Conservation (phyloP, 257 asterid species). For the Ilex aquifolium region DNA sequence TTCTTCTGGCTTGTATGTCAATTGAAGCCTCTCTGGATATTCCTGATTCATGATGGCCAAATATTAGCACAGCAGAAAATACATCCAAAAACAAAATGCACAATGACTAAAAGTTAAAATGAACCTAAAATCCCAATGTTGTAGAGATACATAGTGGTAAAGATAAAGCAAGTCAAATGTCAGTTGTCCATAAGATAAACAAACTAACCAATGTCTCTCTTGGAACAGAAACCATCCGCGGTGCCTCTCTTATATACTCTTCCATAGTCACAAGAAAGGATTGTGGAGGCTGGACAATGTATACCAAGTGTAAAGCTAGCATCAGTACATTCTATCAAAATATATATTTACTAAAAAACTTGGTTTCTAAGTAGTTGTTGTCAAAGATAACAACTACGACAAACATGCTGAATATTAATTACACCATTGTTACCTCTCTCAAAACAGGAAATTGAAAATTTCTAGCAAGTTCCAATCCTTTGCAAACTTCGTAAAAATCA, state of each 20-base stretch:
- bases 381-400: not conserved
- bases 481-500: conserved; percentile 92
- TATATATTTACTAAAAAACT: not conserved
- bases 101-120: not conserved
- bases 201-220: conserved; percentile 39
- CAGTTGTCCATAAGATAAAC: conserved; percentile 4
- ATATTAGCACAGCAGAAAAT: not conserved
- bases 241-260: conserved; percentile 52
- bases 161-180: too few species aligned
- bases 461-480: conserved; percentile 94
- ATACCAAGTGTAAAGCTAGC: conserved; percentile 14
- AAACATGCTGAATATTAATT: not conserved
- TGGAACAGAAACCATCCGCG: conserved; percentile 46
- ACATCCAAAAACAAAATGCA: not conserved
- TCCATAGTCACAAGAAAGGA: conserved; percentile 54
- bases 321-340: not conserved
- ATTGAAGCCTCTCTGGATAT: conserved; percentile 89
- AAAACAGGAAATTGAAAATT: conserved; percentile 92
- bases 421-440: conserved; percentile 63
- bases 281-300: conserved; percentile 43
- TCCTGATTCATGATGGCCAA: conserved; percentile 44
- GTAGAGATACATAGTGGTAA: too few species aligned
- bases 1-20: conserved; percentile 91
- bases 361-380: not conserved
- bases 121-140: not conserved